Evolutionary conservation across 768 basidiomycete genomes (phyloP), one percentile per base, ranked within the genome.

Genomic region (Crassisporium funariophilum): DNA sequence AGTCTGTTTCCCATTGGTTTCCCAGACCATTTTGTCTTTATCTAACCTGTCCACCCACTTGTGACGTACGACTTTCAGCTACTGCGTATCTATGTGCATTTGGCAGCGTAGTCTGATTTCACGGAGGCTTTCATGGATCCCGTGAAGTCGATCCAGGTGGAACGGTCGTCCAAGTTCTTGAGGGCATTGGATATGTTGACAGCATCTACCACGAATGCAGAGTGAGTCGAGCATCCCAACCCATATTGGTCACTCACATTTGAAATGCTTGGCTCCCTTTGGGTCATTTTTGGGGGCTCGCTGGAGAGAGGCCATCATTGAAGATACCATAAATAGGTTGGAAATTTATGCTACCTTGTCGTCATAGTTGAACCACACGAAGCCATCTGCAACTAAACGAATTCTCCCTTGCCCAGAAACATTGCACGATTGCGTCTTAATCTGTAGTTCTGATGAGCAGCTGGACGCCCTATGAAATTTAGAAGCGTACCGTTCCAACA

Each of bases 331-430:
- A 4, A 23, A 46, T n/a, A 19, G 13, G 35, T 25, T 38, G 19
- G 22, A 46, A 23, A 11, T 15, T 19, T 2, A 37, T 25, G 16
- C 22, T 46, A 46, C 44, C 21, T 19, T 25, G 35, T 47, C 37
- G 5, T 47, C 54, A 52, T 15, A 55, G 31, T 55, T 55, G 40
- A 55, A 55, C 50, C 54, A 55, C 4, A 55, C 47, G 34, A 21
- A 52, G 3, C 54, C 54, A 5, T 41, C 46, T 5, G 50, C 54
- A 11, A 46, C 47, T n/a, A 47, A 19, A 8, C 47, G 50, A 4
- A 39, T 41, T 4, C 20, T 25, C 4, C 54, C 54, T 12, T n/a
- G 31, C 4, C 50, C 54, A 13, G 35, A 20, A 11, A 44, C 50
- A 13, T 33, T 42, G 27, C 54, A 55, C 2, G 43, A 38, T 46